Evolutionary conservation across 1,284 basidiomycete species (phyloP).

Genomic region (Papiliotrema flavescens): DNA sequence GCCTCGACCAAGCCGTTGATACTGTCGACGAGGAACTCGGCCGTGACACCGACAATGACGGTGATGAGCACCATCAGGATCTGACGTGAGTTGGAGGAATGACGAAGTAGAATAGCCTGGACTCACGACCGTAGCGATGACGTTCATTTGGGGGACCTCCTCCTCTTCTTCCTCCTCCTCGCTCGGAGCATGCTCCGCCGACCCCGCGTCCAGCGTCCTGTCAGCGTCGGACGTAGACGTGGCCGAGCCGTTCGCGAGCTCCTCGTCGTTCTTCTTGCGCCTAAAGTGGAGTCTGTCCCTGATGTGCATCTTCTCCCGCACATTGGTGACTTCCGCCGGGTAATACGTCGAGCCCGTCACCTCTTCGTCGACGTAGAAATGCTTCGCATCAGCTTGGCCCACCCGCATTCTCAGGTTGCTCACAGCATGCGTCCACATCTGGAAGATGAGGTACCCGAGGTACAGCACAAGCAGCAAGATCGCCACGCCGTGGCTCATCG

Average conservation of each 20-base stretch:
- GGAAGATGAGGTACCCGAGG: conserved; percentile 71
- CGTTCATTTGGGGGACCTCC: conserved; percentile 51
- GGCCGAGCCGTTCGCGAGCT: conserved; percentile 15
- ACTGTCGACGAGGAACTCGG: conserved; percentile 59
- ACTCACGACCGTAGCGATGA: conserved; percentile 51
- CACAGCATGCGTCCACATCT: conserved; percentile 74
- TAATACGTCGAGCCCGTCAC: conserved; percentile 37
- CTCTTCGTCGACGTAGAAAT: conserved; percentile 58
- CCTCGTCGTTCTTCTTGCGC: conserved; percentile 26
- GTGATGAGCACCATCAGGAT: conserved; percentile 38
- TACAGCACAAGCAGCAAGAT: conserved; percentile 73
- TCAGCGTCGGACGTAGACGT: conserved; percentile 5
- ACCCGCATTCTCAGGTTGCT: conserved; percentile 1
- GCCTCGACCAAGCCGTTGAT: conserved; percentile 45
- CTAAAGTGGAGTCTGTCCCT: conserved; percentile 16
- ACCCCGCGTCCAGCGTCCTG: not conserved
- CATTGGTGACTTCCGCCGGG: conserved; percentile 32
- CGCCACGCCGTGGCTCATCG: conserved; percentile 74
- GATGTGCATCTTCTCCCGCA: conserved; percentile 12
- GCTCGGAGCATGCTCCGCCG: not conserved
- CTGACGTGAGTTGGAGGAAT: conserved; percentile 2
- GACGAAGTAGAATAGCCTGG: not conserved
- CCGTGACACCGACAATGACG: conserved; percentile 60
- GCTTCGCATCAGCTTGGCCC: conserved; percentile 9
- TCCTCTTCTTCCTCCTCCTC: conserved; percentile 43